phyloP scores from a whole-genome alignment of 2,329 filamentous ascomycete species.

The Neopestalotiopsis sp. region DNA sequence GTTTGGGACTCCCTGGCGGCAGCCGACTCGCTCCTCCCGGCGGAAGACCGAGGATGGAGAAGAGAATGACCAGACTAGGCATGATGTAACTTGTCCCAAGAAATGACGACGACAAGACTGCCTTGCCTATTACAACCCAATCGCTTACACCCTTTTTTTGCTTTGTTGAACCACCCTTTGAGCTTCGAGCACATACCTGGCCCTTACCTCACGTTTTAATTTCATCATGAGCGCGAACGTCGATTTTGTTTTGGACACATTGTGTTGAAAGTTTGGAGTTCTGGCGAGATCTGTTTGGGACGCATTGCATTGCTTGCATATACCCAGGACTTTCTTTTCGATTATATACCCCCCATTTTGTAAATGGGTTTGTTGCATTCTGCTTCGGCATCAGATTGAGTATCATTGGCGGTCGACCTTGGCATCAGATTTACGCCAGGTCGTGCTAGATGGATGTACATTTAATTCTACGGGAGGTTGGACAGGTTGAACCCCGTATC shows the following conservation, averaged over 20 bases:
- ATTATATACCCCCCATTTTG: slow-evolving; percentile 11
- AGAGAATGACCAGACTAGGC: slow-evolving; percentile 64
- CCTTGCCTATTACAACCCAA: not conserved
- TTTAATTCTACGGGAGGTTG: not conserved
- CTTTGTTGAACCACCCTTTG: slow-evolving; percentile 8
- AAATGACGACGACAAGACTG: not conserved
- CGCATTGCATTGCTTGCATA: slow-evolving; percentile 12
- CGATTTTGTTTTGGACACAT: not conserved
- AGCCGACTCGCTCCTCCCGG: slow-evolving; percentile 39
- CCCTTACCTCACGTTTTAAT: slow-evolving; percentile 2
- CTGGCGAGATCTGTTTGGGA: not conserved
- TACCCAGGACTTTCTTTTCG: slow-evolving; percentile 16
- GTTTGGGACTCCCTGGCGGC: slow-evolving; percentile 37
- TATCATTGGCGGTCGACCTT: not conserved
- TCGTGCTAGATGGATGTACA: not conserved
- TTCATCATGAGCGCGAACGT: not conserved
- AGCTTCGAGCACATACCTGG: slow-evolving; percentile 9
- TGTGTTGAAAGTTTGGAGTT: slow-evolving; percentile 5
- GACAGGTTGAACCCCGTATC: not conserved
- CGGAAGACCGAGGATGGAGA: slow-evolving; percentile 59
- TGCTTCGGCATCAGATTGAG: not conserved
- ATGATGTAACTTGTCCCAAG: slow-evolving; percentile 48
- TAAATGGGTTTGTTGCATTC: slow-evolving; percentile 8
- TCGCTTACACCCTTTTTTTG: not conserved
- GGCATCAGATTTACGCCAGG: not conserved